Evolutionary conservation across 2,329 filamentous ascomycete genomes (phyloP), one percentile per base, ranked within the genome.

Genomic region (Cladosporium cucumerinum): DNA sequence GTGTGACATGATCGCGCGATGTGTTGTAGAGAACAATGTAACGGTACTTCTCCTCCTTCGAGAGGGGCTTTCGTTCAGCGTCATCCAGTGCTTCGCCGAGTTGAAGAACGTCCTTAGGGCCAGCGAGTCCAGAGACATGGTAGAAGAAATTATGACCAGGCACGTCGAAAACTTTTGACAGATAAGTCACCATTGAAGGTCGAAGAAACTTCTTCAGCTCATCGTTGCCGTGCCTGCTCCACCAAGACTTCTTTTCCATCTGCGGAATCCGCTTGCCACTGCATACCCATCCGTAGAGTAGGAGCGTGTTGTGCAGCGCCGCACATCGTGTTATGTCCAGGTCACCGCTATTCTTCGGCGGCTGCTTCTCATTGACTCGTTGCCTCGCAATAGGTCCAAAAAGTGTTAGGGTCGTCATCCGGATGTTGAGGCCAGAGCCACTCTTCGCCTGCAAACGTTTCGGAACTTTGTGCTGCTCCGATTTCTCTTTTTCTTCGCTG

Each of bases 261-360:
- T 70, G 64, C 4, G 69, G 68, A 49, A 75, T 71, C 28, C 71
- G 72, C 63, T 71, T 72, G 28, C 74, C 74, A 46, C 72, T 72
- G 58, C 69, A 72, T 23, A 75, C 68, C 74, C 74, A 75, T 61
- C 72, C 73, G 64, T 75, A 75, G n/a, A 75, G 68, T n/a, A 72
- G 65, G 23, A 75, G 66, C 12, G 72, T 73, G 65, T 75, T 75
- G 66, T 75, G 74, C 39, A 75, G 65, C 4, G 73, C 72, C 21
- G 73, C 73, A 65, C 73, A 75, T 55, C 74, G 70, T 21, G 74
- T 71, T 16, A 69, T 67, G 61, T 74, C 73, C 16, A 75, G 63
- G 32, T 74, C 72, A 32, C 67, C 66, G 21, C 66, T 65, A 14
- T 65, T 46, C 12, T 54, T 68, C 11, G 70, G 66, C 14, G 73